Evolutionary conservation across 2,329 filamentous ascomycete species (phyloP).

Genomic region (Ascochyta koolunga): DNA sequence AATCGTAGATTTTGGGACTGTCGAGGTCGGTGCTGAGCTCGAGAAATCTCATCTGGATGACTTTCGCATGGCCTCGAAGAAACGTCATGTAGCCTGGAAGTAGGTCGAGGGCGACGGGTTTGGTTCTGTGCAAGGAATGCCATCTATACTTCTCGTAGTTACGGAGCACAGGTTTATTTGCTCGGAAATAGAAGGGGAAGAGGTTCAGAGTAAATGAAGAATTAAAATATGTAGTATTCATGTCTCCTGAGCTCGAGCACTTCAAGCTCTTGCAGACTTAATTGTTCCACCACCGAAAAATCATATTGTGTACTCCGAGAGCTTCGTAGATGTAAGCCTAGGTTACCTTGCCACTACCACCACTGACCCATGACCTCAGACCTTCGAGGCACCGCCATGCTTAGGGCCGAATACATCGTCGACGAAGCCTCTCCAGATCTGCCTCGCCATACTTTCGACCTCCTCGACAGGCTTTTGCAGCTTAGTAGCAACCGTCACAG

Average conservation of each 20-base stretch:
- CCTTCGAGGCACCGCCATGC: constrained; percentile 28
- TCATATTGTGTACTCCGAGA: not conserved
- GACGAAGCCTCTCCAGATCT: constrained; percentile 56
- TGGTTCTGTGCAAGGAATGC: too few species aligned
- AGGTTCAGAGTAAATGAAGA: not conserved
- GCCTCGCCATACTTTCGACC: constrained; percentile 50
- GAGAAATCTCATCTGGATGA: too few species aligned
- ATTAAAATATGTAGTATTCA: constrained; percentile 27
- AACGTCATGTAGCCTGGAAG: too few species aligned
- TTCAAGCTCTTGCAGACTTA: constrained; percentile 35
- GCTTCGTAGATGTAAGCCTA: not conserved
- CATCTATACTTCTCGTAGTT: too few species aligned
- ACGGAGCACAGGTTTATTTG: not conserved
- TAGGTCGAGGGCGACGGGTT: not conserved
- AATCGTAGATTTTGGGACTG: too few species aligned
- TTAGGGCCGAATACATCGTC: constrained; percentile 57
- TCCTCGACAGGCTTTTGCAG: constrained; percentile 48
- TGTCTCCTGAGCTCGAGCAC: constrained; percentile 46
- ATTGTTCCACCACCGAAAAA: constrained; percentile 10
- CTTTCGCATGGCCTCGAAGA: too few species aligned
- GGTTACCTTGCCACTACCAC: not conserved
- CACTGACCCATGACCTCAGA: constrained; percentile 11
- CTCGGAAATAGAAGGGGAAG: not conserved
- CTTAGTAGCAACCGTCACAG: constrained; percentile 53
- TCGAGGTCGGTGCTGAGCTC: too few species aligned